phyloP scores from a whole-genome alignment of 2,329 filamentous ascomycete genomes.

The Tolypocladium paradoxum region DNA sequence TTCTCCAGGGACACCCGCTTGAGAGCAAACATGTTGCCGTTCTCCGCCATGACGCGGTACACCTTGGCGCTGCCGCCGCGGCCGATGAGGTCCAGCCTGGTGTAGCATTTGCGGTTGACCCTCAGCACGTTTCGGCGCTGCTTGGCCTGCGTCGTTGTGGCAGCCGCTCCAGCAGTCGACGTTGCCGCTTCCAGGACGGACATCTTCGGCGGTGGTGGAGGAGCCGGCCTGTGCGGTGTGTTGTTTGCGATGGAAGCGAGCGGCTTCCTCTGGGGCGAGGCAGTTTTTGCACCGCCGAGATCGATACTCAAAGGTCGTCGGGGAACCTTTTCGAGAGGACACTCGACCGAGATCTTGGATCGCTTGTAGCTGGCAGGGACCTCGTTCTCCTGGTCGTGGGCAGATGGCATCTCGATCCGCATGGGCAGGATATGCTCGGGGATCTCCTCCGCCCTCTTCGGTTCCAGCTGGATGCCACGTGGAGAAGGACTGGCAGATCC shows the following conservation, averaged over 20 bases:
- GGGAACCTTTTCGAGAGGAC: constrained; percentile 44
- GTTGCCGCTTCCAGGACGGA: constrained; percentile 89
- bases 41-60: constrained; percentile 93
- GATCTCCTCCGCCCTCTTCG: constrained; percentile 11
- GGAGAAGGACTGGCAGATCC: constrained; percentile 20
- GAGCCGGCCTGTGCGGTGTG: constrained; percentile 69
- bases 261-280: constrained; percentile 46
- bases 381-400: constrained; percentile 78
- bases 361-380: constrained; percentile 57
- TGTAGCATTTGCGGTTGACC: constrained; percentile 86
- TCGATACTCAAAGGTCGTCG: constrained; percentile 38
- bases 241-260: constrained; percentile 45
- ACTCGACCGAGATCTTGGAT: constrained; percentile 43
- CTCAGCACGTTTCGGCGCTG: constrained; percentile 76
- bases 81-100: constrained; percentile 79
- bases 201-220: constrained; percentile 88
- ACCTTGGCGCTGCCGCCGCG: constrained; percentile 90
- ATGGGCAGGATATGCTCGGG: constrained; percentile 7
- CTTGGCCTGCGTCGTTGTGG: constrained; percentile 58
- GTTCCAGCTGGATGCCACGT: constrained; percentile 8
- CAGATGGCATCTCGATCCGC: constrained; percentile 47
- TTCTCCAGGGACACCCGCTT: constrained; percentile 89
- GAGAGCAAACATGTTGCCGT: constrained; percentile 87
- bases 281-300: constrained; percentile 23
- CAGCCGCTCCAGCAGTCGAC: constrained; percentile 68